Percentiles rank a stretch among this genome's conserved stretches.
phyloP scores from a whole-genome alignment of 768 basidiomycete species.

The Macrocybe gigantea region DNA sequence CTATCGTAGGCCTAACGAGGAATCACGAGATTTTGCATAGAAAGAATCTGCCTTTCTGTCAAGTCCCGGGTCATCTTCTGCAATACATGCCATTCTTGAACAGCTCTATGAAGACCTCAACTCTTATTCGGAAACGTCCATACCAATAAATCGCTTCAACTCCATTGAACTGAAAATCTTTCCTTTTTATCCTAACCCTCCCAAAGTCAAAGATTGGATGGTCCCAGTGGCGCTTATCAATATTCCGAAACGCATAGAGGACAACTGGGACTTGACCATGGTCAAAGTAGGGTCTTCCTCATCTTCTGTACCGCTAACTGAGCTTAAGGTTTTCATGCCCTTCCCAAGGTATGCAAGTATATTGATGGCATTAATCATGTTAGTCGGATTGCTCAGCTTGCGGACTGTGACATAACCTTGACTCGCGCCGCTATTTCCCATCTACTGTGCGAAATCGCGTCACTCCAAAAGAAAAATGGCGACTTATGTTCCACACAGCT shows the following conservation, averaged over 20 bases:
- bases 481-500: conserved; percentile 19
- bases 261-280: conserved; percentile 96
- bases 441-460: conserved; percentile 58
- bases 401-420: conserved; percentile 79
- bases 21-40: conserved; percentile 27
- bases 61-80: conserved; percentile 54
- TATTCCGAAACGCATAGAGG: conserved; percentile 72
- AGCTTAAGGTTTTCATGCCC: neutral
- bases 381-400: conserved; percentile 84
- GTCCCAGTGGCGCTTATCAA: conserved; percentile 90
- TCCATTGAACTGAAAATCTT: conserved; percentile 95
- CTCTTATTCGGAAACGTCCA: conserved; percentile 94
- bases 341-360: conserved; percentile 59
- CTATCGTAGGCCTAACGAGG: neutral
- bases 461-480: too few relatives aligned
- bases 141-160: conserved; percentile 86
- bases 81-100: conserved; percentile 82
- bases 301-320: neutral
- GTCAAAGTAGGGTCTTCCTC: conserved; percentile 48
- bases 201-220: conserved; percentile 87
- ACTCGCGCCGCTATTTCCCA: conserved; percentile 88
- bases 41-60: conserved; percentile 90
- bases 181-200: conserved; percentile 94
- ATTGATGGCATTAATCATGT: conserved; percentile 94
- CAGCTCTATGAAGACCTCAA: conserved; percentile 97